Conservation (phyloP, 73 alveolate species). For the Tetrahymena malaccensis region DNA sequence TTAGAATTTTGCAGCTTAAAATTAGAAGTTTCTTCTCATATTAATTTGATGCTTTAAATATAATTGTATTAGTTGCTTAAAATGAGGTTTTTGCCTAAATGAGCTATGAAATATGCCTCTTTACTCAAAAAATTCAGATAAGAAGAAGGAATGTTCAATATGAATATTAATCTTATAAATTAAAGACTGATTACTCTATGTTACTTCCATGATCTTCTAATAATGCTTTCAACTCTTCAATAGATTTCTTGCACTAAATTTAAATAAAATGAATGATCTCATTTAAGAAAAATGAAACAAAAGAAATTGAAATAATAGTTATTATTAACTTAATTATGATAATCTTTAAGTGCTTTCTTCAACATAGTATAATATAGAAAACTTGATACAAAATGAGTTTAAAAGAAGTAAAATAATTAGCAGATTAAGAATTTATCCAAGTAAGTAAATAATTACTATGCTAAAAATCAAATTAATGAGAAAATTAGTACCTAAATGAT, state of each 20-base stretch:
- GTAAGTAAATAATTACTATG: not conserved
- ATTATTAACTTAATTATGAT: too few species aligned
- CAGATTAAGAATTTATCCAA: too few species aligned
- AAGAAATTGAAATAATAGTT: too few species aligned
- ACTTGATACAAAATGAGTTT: not conserved
- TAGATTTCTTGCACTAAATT: not conserved
- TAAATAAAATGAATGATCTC: not conserved
- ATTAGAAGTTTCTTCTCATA: not conserved
- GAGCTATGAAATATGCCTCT: not conserved
- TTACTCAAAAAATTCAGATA: not conserved
- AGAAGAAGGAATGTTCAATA: not conserved
- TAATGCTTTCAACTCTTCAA: not conserved
- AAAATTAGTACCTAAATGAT: not conserved
- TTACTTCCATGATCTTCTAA: not conserved
- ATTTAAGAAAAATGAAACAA: not conserved
- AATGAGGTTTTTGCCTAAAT: not conserved
- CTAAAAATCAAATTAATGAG: not conserved
- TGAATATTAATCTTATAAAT: not conserved
- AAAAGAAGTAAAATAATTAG: not conserved
- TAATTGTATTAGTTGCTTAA: not conserved
- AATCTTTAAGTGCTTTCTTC: not conserved
- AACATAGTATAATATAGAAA: not conserved
- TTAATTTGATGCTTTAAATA: not conserved
- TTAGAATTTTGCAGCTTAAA: not conserved
- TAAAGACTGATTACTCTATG: not conserved